Base-by-base conservation (phyloP, 106 monocot species). In the Iris macrosiphon region DNA sequence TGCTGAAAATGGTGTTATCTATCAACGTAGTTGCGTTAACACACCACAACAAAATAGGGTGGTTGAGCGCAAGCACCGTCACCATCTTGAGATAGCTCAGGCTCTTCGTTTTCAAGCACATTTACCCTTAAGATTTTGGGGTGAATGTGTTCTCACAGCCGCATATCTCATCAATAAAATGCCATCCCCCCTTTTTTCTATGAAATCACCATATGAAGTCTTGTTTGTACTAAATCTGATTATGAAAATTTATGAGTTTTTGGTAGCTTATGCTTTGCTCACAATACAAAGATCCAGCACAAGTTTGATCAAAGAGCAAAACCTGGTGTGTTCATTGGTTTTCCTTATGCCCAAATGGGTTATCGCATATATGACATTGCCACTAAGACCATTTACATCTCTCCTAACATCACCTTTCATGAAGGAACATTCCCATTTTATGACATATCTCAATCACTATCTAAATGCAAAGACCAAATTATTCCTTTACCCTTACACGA, bases 341-440 rank as follows among this genome's bases (percentile, higher is more conserved):
- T 12, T 3, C 43, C 16, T 4, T 43, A 43, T 43, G 43, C 12
- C 15, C 1, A 43, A 1, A 43, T 12, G n/a, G 43, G 43, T 12
- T 43, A 25, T 25, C 49, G 17, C 15, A 49, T 49, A 21, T 49
- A 49, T 26, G 49, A 49, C 25, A 23, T 49, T 4, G 25, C 21
- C 21, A 23, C 49, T 12, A 2, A 12, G 21, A 19, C 8, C 21
- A 49, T 49, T 15, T 17, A 49, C 25, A 11, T 25, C 3, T 49
- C 49, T 49, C 26, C 22, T 21, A 0, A 49, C 25, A 23, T 28
- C 23, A 49, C 25, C 7, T 28, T 49, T 25, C 49, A 31, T 31
- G 29, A 52, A n/a, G 13, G n/a, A 52, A 52, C n/a, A 31, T 52
- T 52, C 13, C 31, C n/a, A 52, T 30, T 31, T 31, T 30, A 52